phyloP scores from a whole-genome alignment of 1,139 yeast species.

The Pichia sp. region DNA sequence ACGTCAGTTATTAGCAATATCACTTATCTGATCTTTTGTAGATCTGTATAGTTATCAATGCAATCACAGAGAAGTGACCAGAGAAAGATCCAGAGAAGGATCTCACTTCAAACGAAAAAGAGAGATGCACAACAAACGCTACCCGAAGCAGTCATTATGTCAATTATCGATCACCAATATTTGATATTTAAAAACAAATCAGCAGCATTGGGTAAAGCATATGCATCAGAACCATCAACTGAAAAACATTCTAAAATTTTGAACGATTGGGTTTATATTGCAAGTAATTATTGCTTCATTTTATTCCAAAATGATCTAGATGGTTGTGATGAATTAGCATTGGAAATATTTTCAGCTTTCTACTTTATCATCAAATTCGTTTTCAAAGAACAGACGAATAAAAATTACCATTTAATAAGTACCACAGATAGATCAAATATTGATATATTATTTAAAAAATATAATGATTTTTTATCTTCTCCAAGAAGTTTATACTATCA shows the following conservation, averaged over 20 bases:
- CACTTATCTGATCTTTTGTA: too few relatives aligned
- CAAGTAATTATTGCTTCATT: conserved; percentile 10
- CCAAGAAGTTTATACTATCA: conserved; percentile 1
- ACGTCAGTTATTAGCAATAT: neutral
- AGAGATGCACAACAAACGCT: conserved; percentile 2
- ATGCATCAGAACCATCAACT: neutral
- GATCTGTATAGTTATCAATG: too few relatives aligned
- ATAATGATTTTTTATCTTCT: conserved; percentile 3
- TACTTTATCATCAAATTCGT: conserved; percentile 8
- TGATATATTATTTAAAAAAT: conserved; percentile 5
- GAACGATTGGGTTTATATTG: conserved; percentile 14
- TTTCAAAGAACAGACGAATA: conserved; percentile 1
- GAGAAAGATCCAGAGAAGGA: conserved; percentile 1
- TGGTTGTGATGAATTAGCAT: conserved; percentile 9
- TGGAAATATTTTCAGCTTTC: conserved; percentile 11
- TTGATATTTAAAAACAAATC: conserved; percentile 4
- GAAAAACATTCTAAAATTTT: conserved; percentile 2
- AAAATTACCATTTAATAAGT: neutral
- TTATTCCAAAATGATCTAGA: conserved; percentile 9
- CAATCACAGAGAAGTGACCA: neutral
- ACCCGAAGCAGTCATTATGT: conserved; percentile 1
- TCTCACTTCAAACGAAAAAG: conserved; percentile 6
- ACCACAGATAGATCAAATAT: conserved; percentile 4
- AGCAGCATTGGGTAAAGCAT: neutral
- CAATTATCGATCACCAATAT: conserved; percentile 7